Evolutionary conservation across 2,329 filamentous ascomycete genomes (phyloP).

Genomic region (Colletotrichum limetticola): DNA sequence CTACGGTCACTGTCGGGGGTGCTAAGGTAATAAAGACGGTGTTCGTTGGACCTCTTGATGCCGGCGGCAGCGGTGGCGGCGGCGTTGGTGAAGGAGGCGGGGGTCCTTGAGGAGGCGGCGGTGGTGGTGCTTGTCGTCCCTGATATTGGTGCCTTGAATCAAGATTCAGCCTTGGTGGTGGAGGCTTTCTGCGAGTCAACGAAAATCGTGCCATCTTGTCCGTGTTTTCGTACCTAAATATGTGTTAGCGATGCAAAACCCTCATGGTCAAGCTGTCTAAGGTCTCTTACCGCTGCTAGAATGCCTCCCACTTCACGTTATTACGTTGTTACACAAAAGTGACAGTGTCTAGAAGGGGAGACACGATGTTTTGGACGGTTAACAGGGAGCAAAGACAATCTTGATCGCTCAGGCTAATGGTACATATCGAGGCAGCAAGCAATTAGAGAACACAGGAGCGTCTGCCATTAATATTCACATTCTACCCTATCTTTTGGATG

Average conservation of each 20-base stretch:
- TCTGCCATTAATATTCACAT: neutral
- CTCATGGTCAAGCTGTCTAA: no score
- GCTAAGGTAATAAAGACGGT: neutral
- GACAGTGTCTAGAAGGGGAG: no score
- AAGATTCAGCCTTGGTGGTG: neutral
- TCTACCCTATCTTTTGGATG: neutral
- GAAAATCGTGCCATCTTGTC: neutral
- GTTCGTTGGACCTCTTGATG: neutral
- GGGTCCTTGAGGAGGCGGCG: neutral
- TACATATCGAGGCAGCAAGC: neutral
- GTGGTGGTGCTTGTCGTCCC: neutral
- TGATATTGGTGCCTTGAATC: neutral
- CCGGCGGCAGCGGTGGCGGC: no score
- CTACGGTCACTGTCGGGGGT: neutral
- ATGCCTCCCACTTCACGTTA: no score
- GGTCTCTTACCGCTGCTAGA: no score
- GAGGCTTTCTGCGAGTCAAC: neutral
- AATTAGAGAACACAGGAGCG: neutral
- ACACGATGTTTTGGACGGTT: neutral
- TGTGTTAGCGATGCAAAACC: neutral
- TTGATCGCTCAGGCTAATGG: neutral
- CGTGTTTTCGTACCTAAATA: neutral
- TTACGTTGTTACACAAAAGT: no score
- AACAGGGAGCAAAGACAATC: neutral
- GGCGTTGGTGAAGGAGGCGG: no score